These are phyloP conservation scores for Ceraceosorus guamensis DNA, from an alignment of 1,284 basidiomycete genomes.

Conservation along the genomic window DNA sequence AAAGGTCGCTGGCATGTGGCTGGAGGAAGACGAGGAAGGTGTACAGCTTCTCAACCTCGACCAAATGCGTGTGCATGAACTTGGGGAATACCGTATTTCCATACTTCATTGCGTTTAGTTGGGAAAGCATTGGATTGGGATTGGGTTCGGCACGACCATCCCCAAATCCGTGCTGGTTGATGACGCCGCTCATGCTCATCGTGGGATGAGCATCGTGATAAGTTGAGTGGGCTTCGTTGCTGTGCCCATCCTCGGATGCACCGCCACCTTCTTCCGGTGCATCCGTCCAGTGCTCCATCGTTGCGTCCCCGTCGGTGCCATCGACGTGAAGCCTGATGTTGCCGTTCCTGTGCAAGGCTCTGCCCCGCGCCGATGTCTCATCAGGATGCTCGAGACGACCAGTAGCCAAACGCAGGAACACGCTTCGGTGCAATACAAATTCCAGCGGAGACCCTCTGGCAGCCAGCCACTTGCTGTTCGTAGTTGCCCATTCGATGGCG, in stretches of 20 bases:
- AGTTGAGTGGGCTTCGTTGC: not conserved
- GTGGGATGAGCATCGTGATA: conserved; percentile 1
- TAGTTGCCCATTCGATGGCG: conserved; percentile 31
- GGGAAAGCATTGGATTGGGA: not conserved
- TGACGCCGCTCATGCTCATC: not conserved
- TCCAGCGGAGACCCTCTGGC: conserved; percentile 27
- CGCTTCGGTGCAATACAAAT: conserved; percentile 33
- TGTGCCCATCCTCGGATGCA: not conserved
- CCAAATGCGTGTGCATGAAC: conserved; percentile 61
- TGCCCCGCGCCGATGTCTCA: conserved; percentile 1
- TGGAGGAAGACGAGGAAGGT: conserved; percentile 68
- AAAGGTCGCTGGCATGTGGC: not conserved
- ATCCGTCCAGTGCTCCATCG: conserved; percentile 3
- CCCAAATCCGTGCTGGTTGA: not conserved
- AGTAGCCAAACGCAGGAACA: conserved; percentile 33
- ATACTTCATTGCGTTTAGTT: not conserved
- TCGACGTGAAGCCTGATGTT: not conserved
- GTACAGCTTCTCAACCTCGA: conserved; percentile 70
- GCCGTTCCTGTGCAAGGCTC: not conserved
- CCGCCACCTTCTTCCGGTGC: conserved; percentile 8
- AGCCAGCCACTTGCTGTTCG: conserved; percentile 19
- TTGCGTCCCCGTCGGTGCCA: conserved; percentile 1
- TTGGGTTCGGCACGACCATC: not conserved
- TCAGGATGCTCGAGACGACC: conserved; percentile 12
- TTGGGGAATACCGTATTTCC: conserved; percentile 61